Evolutionary conservation across 1,284 basidiomycete genomes (phyloP).

Genomic region (Austroboletus novae-zelandiae): DNA sequence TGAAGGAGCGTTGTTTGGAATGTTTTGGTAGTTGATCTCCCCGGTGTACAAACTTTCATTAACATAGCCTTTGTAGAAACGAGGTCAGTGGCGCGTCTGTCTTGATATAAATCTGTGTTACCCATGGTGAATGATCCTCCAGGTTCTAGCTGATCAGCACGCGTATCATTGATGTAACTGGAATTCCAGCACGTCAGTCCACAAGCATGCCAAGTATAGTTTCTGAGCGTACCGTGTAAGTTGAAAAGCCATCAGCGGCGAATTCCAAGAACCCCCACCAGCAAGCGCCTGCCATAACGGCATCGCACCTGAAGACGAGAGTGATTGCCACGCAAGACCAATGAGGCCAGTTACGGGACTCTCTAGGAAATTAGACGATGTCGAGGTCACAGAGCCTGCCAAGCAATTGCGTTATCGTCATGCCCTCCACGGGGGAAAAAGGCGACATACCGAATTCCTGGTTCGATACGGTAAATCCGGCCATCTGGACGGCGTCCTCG

Average conservation of each 20-base stretch:
- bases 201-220: slow-evolving; percentile 3
- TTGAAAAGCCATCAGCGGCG: slow-evolving; percentile 37
- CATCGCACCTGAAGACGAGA: slow-evolving; percentile 25
- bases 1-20: slow-evolving; percentile 32
- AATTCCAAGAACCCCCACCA: slow-evolving; percentile 34
- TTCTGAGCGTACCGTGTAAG: slow-evolving; percentile 31
- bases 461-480: slow-evolving; percentile 40
- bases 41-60: slow-evolving; percentile 47
- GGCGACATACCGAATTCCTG: slow-evolving; percentile 40
- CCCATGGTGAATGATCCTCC: slow-evolving; percentile 51
- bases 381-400: neutral
- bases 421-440: slow-evolving; percentile 20
- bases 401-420: too few species aligned
- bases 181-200: slow-evolving; percentile 25
- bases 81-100: neutral
- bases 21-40: slow-evolving; percentile 41
- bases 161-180: slow-evolving; percentile 28
- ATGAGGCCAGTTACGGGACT: slow-evolving; percentile 28
- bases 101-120: slow-evolving; percentile 23
- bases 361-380: slow-evolving; percentile 13
- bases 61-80: slow-evolving; percentile 18
- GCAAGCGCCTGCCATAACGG: slow-evolving; percentile 48
- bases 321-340: slow-evolving; percentile 27
- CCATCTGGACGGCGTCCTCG: slow-evolving; percentile 42
- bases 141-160: slow-evolving; percentile 23